These are phyloP conservation scores for Aurinia saxatilis DNA, from an alignment of 345 rosid genomes.

Conservation along the genomic window DNA sequence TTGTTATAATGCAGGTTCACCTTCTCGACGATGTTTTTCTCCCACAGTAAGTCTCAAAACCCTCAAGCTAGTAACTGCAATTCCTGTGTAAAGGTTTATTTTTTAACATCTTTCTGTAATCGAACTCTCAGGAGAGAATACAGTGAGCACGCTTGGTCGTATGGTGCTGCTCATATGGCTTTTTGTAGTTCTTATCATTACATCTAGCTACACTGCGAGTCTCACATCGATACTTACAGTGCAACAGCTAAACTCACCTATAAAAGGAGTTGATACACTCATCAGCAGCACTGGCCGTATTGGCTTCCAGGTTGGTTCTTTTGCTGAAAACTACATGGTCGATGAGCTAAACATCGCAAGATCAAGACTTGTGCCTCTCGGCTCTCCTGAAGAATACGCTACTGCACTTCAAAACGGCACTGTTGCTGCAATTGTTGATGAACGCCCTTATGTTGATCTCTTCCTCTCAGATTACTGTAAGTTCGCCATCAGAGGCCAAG, in stretches of 20 bases:
- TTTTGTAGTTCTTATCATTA: constrained; percentile 73
- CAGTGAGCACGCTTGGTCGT: constrained; percentile 77
- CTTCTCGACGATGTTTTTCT: constrained; percentile 79
- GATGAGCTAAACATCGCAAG: constrained; percentile 68
- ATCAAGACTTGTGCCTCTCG: constrained; percentile 71
- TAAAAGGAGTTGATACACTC: constrained; percentile 73
- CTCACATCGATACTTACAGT: constrained; percentile 87
- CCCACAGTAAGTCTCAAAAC: constrained; percentile 60
- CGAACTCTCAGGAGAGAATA: constrained; percentile 65
- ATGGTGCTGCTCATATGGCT: constrained; percentile 81
- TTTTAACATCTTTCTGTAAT: constrained; percentile 3
- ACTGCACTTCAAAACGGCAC: constrained; percentile 52
- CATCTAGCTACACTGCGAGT: constrained; percentile 90
- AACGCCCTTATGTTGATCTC: constrained; percentile 62
- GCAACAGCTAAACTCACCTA: constrained; percentile 78
- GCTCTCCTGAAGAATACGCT: constrained; percentile 75
- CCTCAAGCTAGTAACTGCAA: constrained; percentile 3
- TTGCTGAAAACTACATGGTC: constrained; percentile 55
- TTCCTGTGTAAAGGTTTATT: neutral
- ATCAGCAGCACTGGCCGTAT: constrained; percentile 40
- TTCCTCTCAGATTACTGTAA: constrained; percentile 63
- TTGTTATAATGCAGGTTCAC: constrained; percentile 55
- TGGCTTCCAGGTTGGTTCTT: constrained; percentile 87
- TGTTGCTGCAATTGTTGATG: constrained; percentile 84
- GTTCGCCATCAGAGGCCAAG: constrained; percentile 70